A percentile compares a stretch with the other conserved stretches of the same genome.
phyloP scores from a whole-genome alignment of 2,329 filamentous ascomycete genomes.

The Ceratocystis variospora region DNA sequence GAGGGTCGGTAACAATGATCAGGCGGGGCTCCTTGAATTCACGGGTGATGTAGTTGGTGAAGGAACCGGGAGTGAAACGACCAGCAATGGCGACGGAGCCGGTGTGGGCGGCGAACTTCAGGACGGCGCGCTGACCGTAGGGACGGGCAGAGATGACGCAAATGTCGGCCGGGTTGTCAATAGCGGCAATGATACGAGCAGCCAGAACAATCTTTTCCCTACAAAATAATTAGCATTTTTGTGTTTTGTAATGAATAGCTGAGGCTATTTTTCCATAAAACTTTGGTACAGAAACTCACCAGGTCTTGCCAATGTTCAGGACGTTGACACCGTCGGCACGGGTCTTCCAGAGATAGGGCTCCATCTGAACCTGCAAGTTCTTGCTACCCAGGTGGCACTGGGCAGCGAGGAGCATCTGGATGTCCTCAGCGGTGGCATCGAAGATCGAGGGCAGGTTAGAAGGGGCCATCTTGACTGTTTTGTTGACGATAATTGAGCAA shows the following conservation, averaged over 20 bases:
- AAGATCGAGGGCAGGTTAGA: constrained; percentile 86
- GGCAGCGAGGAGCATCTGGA: constrained; percentile 97
- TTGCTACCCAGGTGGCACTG: constrained; percentile 95
- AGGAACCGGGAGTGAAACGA: constrained; percentile 99
- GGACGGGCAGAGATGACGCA: constrained; percentile 99
- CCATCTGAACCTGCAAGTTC: constrained; percentile 99
- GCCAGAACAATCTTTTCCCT: constrained; percentile 99
- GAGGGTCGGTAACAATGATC: constrained; percentile 98
- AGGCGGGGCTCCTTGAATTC: constrained; percentile 99
- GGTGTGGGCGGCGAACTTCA: constrained; percentile 99
- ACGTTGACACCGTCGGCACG: constrained; percentile 96
- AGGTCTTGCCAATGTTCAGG: constrained; percentile 99
- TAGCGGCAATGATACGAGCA: constrained; percentile 93
- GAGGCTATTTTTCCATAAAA: not conserved
- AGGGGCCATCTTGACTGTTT: constrained; percentile 73
- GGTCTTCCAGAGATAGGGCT: constrained; percentile 99
- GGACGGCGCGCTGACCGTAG: constrained; percentile 97
- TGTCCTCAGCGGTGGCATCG: constrained; percentile 95
- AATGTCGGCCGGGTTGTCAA: constrained; percentile 99
- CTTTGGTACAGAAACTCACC: constrained; percentile 43
- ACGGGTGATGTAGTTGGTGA: constrained; percentile 99
- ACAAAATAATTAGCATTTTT: constrained; percentile 23
- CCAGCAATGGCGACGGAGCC: constrained; percentile 95
- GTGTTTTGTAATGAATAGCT: constrained; percentile 8
- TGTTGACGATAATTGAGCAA: constrained; percentile 26